These are phyloP conservation scores for Quercus cerris DNA, from an alignment of 306 rosid species.

Conservation along the genomic window DNA sequence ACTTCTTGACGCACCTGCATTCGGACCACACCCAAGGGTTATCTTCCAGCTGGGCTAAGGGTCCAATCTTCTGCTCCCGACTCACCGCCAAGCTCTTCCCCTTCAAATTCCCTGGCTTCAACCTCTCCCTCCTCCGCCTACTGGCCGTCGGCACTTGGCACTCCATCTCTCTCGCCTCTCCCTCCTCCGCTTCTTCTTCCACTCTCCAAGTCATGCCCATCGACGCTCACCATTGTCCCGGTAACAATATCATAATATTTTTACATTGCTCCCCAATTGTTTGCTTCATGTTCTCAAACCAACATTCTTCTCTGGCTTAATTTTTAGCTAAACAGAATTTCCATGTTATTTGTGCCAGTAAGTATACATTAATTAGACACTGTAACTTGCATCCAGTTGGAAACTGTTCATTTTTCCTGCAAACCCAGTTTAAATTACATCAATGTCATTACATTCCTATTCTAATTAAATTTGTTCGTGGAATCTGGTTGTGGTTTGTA, in stretches of 20 bases:
- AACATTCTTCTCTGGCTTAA: too few species aligned
- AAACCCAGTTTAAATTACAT: background rate
- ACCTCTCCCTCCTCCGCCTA: constrained; percentile 60
- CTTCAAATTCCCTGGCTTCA: constrained; percentile 51
- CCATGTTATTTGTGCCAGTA: too few species aligned
- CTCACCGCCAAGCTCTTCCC: constrained; percentile 38
- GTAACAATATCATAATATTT: constrained; percentile 1
- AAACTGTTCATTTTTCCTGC: too few species aligned
- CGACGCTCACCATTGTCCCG: constrained; percentile 76
- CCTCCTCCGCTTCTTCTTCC: constrained; percentile 26
- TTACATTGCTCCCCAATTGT: constrained; percentile 15
- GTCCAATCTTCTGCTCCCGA: too few species aligned
- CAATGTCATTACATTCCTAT: background rate
- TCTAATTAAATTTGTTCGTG: background rate
- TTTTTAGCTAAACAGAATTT: too few species aligned
- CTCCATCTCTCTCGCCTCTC: constrained; percentile 39
- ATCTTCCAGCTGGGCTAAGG: background rate
- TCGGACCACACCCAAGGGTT: constrained; percentile 71
- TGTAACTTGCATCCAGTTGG: too few species aligned
- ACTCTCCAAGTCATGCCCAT: constrained; percentile 42
- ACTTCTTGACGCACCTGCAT: constrained; percentile 77
- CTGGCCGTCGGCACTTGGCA: constrained; percentile 41
- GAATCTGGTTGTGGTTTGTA: background rate
- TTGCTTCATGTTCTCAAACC: constrained; percentile 12
- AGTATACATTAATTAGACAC: too few species aligned